Evolutionary conservation across 2,329 filamentous ascomycete genomes (phyloP).

Genomic region (Pseudogymnoascus verrucosus): DNA sequence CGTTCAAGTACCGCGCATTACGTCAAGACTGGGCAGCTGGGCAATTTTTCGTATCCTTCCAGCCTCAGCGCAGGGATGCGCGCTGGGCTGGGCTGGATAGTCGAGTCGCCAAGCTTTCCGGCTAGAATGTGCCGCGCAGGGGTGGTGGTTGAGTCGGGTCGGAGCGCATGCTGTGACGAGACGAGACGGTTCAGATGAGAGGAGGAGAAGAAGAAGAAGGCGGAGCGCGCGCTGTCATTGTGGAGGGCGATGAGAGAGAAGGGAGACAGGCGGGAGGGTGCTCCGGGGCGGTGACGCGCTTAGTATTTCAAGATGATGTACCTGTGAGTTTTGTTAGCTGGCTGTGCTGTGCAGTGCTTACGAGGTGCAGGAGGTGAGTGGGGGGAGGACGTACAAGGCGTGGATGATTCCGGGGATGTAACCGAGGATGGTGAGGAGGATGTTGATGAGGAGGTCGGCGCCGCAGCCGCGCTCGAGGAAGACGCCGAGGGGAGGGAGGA

Average conservation of each 20-base stretch:
- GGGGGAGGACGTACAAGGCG: slow-evolving; percentile 57
- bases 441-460: slow-evolving; percentile 85
- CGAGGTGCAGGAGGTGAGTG: neutral
- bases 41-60: neutral
- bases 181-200: neutral
- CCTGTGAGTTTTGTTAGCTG: slow-evolving; percentile 31
- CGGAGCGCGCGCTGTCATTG: slow-evolving; percentile 1
- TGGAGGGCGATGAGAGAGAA: neutral
- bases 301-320: slow-evolving; percentile 91
- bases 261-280: neutral
- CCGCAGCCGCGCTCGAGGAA: slow-evolving; percentile 91
- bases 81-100: neutral
- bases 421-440: slow-evolving; percentile 72
- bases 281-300: slow-evolving; percentile 15
- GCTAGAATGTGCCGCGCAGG: neutral
- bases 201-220: neutral
- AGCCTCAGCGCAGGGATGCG: neutral
- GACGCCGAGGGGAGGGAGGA: slow-evolving; percentile 84
- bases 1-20: neutral
- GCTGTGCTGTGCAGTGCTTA: neutral
- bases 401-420: slow-evolving; percentile 83
- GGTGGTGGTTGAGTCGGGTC: neutral
- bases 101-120: neutral
- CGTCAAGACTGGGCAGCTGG: neutral
- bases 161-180: neutral